Evolutionary conservation across 768 basidiomycete genomes (phyloP), one percentile per base, ranked within the genome.

Genomic region (Gelatoporia subvermispora): DNA sequence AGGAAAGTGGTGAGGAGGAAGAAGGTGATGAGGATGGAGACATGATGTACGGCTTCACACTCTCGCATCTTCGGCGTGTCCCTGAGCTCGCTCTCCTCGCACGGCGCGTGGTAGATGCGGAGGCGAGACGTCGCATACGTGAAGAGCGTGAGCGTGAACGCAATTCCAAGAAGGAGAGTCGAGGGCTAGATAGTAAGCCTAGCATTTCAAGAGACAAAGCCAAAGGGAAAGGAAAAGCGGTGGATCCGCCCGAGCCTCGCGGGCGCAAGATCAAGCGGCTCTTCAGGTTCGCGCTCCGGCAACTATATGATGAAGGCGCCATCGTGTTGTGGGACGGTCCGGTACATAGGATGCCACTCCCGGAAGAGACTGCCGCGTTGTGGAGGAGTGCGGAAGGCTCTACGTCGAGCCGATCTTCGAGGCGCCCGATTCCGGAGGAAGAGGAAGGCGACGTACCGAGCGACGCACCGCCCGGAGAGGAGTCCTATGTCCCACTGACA

Each of bases 61-160:
- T 89, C 7, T 87, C 87, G 0, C 82, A 88, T 57, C 73, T 91
- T 2, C 79, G 86, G 7, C 84, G 88, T 40, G 84, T 90, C 0
- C 85, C 87, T 8, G 88, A 87, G 55, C 71, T 91, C 3, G 69
- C 76, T 0, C 69, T 78, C 11, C 71, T 91, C 47, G 86, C 87
- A 4, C 67, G 72, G 20, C 72, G 82, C 9, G 81, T 90, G 2
- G 82, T 84, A 10, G 69, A 76, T 37, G 79, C 81, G 2, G 85
- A 85, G 44, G 66, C 66, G 3, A 77, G 75, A 52, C 73, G 79
- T 13, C 72, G 79, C n/a, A 64, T 67, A 13, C 73, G 75, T 38
- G 77, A 74, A 18, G 75, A 75, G 45, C 66, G 67, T 24, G 74
- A 76, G 60, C 72, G 68, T 49, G 24, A 74, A 71, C 51, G 69